A percentile compares a stretch with the other conserved stretches of the same genome.
phyloP scores from a whole-genome alignment of 2,329 filamentous ascomycete genomes.

The Aspergillus calidoustus region DNA sequence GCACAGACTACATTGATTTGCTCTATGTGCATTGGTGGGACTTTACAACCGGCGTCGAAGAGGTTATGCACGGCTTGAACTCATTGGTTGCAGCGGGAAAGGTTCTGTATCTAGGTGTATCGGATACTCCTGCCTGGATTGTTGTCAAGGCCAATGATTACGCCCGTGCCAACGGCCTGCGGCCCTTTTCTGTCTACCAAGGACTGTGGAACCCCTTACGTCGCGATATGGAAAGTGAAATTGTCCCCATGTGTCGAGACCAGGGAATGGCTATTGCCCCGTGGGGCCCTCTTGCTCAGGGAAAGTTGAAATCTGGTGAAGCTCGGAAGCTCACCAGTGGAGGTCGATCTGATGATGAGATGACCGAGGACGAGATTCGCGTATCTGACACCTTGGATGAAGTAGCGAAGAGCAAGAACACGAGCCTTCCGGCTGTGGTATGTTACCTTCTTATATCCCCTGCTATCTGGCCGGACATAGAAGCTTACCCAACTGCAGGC shows the following conservation, averaged over 20 bases:
- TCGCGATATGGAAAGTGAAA: conserved; percentile 47
- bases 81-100: conserved; percentile 45
- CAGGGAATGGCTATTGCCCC: conserved; percentile 26
- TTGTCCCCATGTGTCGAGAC: conserved; percentile 42
- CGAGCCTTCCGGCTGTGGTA: conserved; percentile 1
- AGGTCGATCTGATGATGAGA: conserved; percentile 22
- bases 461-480: not conserved
- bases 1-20: conserved; percentile 58
- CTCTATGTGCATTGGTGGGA: conserved; percentile 63
- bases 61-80: conserved; percentile 45
- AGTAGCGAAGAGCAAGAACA: conserved; percentile 1
- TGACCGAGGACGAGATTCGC: conserved; percentile 59
- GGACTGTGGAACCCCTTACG: conserved; percentile 45
- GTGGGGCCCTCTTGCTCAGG: conserved; percentile 2
- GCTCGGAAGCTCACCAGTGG: not conserved
- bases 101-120: conserved; percentile 48
- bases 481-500: conserved; percentile 54
- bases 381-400: conserved; percentile 20
- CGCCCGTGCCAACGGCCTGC: conserved; percentile 45
- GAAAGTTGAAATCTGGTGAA: not conserved
- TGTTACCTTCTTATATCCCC: not conserved
- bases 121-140: conserved; percentile 48
- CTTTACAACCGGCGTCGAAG: conserved; percentile 43
- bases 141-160: conserved; percentile 46
- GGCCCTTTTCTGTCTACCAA: conserved; percentile 46